Percentiles rank a stretch among this genome's conserved stretches.
Conservation (phyloP, 2,329 filamentous ascomycete genomes). For the Xenoacremonium recifei region DNA sequence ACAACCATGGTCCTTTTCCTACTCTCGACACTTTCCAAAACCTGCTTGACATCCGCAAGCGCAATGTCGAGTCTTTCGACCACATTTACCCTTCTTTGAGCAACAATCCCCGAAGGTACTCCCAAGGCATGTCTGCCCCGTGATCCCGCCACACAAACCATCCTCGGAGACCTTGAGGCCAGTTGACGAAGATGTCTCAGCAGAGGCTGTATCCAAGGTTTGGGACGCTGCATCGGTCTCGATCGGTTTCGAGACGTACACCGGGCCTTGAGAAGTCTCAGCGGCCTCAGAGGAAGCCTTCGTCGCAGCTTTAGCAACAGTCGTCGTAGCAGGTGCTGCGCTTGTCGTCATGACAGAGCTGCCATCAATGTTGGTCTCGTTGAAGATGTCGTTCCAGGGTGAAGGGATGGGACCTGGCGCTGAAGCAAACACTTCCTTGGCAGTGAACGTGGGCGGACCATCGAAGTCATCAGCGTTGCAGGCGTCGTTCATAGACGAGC, state of each 20-base stretch:
- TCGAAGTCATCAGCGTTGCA: slow-evolving; percentile 43
- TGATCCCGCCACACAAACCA: slow-evolving; percentile 39
- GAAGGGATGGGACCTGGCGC: slow-evolving; percentile 34
- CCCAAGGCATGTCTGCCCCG: slow-evolving; percentile 40
- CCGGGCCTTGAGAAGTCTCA: slow-evolving; percentile 6
- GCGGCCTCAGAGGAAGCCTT: slow-evolving; percentile 9
- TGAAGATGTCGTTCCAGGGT: slow-evolving; percentile 25
- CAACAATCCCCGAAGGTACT: slow-evolving; percentile 43
- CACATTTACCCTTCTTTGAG: slow-evolving; percentile 39
- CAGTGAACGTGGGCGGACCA: slow-evolving; percentile 47
- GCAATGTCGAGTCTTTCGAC: slow-evolving; percentile 34
- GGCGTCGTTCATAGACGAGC: slow-evolving; percentile 43
- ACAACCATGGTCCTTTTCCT: neutral
- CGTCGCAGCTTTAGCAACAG: slow-evolving; percentile 2
- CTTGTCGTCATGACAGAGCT: slow-evolving; percentile 5
- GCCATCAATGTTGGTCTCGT: slow-evolving; percentile 14
- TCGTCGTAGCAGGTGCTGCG: slow-evolving; percentile 3
- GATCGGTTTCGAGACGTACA: slow-evolving; percentile 3
- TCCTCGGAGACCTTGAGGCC: slow-evolving; percentile 34
- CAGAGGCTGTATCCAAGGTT: slow-evolving; percentile 9
- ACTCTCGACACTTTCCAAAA: slow-evolving; percentile 34
- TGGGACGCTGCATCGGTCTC: slow-evolving; percentile 8
- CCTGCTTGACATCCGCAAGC: slow-evolving; percentile 33
- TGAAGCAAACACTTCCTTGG: slow-evolving; percentile 31
- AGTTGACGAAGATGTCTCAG: slow-evolving; percentile 13